phyloP scores from a whole-genome alignment of 441 rosid genomes.

The Adansonia gregorii region DNA sequence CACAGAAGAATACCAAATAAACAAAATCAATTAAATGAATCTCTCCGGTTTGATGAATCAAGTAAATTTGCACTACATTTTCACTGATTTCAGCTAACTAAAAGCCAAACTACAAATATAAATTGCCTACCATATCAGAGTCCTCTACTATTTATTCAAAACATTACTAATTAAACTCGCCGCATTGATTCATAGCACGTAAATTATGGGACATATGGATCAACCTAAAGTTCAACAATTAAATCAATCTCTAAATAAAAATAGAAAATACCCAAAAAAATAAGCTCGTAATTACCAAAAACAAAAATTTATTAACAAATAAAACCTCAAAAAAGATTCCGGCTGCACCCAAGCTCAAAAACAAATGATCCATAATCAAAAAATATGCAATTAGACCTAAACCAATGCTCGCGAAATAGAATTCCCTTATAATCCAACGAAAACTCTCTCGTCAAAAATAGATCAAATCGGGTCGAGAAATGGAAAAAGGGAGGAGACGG shows the following conservation, averaged over 20 bases:
- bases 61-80: background rate
- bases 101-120: background rate
- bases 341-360: background rate
- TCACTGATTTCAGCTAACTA: background rate
- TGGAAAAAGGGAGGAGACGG: background rate
- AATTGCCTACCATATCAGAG: background rate
- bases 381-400: constrained; percentile 13
- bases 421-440: background rate
- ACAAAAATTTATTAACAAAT: background rate
- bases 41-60: background rate
- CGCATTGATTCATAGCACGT: background rate
- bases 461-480: background rate
- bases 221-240: background rate
- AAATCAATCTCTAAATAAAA: background rate
- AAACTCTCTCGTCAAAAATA: background rate
- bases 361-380: background rate
- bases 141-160: background rate
- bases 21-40: background rate
- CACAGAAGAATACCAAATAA: background rate
- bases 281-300: background rate
- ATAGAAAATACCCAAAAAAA: background rate
- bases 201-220: background rate
- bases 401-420: background rate
- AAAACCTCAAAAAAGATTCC: background rate
- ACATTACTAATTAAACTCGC: background rate